Evolutionary conservation across 2,329 filamentous ascomycete species (phyloP), one percentile per base, ranked within the genome.

Genomic region (Claviceps africana): DNA sequence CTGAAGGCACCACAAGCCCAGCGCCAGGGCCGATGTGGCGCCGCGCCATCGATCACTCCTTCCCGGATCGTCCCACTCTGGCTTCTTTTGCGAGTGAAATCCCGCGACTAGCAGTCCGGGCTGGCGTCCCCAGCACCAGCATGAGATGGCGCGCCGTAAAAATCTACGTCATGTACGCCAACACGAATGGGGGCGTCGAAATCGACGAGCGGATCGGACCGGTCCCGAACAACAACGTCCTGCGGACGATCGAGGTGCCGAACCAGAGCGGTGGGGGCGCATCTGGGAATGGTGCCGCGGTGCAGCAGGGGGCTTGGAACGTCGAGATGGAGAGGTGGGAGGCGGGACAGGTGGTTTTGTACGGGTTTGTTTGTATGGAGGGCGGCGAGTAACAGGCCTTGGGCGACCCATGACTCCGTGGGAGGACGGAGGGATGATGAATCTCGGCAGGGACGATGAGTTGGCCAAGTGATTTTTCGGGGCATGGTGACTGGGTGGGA

Each of bases 251-350:
- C 50, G 19, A 25, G 15, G 9, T 50, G 3, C 10, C 11, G 31
- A 31, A 30, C 13, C 7, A 30, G 30, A 13, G 19, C 17, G 11
- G 10, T 15, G 33, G n/a, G n/a, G n/a, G n/a, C n/a, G n/a, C 11
- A 25, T 21, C 58, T 64, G 40, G 61, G 58, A n/a, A 52, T 56
- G 43, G 60, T 57, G 22, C 8, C 10, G 8, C 30, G 2, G 47
- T 37, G 3, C 10, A 35, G 4, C 13, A 53, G 39, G 57, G 58
- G 11, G 59, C 64, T 33, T 59, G 63, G 47, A 57, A 62, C 45
- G 57, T 51, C 4, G 55, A 57, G 9, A 50, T 61, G 51, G 54
- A 40, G 10, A 47, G 40, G 9, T 43, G 21, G n/a, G 10, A 22
- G 31, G 19, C 15, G 11, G 48, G 47, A 11, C 25, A 51, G 11